A percentile compares a stretch with the other conserved stretches of the same genome.
These are phyloP conservation scores for Yamadazyma blattariae DNA, from an alignment of 1,139 yeast genomes.

Conservation along the genomic window DNA sequence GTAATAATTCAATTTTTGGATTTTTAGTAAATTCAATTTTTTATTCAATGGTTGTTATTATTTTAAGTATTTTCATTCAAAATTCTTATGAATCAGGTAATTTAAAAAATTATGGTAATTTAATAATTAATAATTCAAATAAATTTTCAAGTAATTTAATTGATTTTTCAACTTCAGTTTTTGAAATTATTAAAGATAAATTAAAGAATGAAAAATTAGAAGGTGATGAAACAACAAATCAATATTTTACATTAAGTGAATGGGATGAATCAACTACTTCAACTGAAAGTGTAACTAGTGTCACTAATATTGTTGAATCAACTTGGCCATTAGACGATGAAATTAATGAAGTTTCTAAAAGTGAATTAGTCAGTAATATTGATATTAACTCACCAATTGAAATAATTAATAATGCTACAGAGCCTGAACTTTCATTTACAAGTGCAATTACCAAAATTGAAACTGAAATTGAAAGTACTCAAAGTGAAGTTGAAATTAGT, in stretches of 20 bases:
- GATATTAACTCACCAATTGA: slow-evolving; percentile 2
- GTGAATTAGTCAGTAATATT: slow-evolving; percentile 2
- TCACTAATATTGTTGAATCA: background rate
- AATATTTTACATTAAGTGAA: slow-evolving; percentile 26
- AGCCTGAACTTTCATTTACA: background rate
- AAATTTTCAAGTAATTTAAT: slow-evolving; percentile 19
- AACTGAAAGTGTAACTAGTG: background rate
- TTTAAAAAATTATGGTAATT: slow-evolving; percentile 23
- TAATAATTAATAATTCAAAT: slow-evolving; percentile 14
- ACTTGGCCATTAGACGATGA: slow-evolving; percentile 4
- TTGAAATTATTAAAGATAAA: slow-evolving; percentile 40
- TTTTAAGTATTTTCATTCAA: slow-evolving; percentile 47
- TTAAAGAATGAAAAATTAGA: slow-evolving; percentile 33
- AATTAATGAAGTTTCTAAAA: slow-evolving; percentile 4
- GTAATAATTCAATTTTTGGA: slow-evolving; percentile 45
- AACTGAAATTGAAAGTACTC: background rate
- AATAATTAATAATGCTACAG: slow-evolving; percentile 10
- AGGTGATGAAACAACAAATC: slow-evolving; percentile 23
- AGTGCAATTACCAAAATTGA: background rate
- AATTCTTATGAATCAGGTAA: slow-evolving; percentile 36
- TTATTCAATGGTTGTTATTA: slow-evolving; percentile 43
- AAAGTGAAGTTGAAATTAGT: slow-evolving; percentile 4
- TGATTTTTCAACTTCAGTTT: slow-evolving; percentile 20
- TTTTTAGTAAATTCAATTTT: slow-evolving; percentile 37
- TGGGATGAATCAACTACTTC: slow-evolving; percentile 17